Evolutionary conservation across 495 filamentous ascomycete species (phyloP).

Genomic region (Tuber indicum): DNA sequence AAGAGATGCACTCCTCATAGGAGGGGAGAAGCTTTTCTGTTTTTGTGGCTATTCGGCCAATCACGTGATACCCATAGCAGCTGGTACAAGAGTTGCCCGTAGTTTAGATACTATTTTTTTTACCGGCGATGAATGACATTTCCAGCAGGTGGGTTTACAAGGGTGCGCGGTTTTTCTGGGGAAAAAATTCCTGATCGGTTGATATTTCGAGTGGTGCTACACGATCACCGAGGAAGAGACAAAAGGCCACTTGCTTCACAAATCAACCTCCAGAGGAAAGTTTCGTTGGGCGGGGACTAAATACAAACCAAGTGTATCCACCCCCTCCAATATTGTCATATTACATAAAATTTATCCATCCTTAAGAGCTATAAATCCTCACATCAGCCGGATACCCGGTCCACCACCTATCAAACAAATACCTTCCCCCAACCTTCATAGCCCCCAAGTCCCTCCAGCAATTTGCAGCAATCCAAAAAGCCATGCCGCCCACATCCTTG

Average conservation of each 20-base stretch:
- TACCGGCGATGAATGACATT: neutral
- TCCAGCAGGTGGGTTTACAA: neutral
- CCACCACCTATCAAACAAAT: slow-evolving; percentile 2
- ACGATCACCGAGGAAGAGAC: neutral
- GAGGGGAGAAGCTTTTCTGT: neutral
- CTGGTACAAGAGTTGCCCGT: neutral
- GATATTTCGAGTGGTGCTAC: neutral
- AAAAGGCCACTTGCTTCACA: neutral
- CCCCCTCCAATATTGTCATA: neutral
- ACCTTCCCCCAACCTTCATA: neutral
- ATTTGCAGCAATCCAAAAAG: neutral
- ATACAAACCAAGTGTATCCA: neutral
- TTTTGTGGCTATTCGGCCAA: neutral
- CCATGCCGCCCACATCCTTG: neutral
- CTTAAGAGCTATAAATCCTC: neutral
- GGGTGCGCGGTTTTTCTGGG: neutral
- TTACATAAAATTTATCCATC: neutral
- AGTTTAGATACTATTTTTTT: neutral
- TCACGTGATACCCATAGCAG: neutral
- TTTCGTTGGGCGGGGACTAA: neutral
- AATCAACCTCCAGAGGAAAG: neutral
- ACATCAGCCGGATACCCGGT: neutral
- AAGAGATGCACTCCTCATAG: neutral
- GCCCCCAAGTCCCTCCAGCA: neutral
- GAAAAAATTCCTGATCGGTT: neutral